These are phyloP conservation scores for Zygoascus meyerae DNA, from an alignment of 1,139 yeast species.

Conservation along the genomic window DNA sequence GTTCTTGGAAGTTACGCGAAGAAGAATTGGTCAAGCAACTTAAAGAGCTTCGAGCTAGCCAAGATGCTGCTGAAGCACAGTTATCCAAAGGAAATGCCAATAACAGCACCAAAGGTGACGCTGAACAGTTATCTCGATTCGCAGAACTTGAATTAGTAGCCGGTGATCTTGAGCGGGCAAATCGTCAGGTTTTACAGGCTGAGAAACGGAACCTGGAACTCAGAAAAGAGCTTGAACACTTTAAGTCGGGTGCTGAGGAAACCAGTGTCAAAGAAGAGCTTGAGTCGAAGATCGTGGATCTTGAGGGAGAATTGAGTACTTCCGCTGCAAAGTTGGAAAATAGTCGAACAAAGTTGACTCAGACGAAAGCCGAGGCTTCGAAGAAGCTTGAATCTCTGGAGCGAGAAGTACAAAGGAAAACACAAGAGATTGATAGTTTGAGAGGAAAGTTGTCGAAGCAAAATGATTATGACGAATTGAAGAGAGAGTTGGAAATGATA, in stretches of 20 bases:
- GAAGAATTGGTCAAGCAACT: conserved; percentile 41
- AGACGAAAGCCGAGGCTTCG: conserved; percentile 26
- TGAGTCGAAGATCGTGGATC: conserved; percentile 25
- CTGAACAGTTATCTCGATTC: conserved; percentile 28
- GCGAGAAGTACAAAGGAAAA: conserved; percentile 46
- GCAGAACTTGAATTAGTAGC: conserved; percentile 60
- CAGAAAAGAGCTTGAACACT: conserved; percentile 54
- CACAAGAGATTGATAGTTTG: conserved; percentile 47
- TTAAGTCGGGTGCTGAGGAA: conserved; percentile 43
- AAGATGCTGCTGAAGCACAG: conserved; percentile 30
- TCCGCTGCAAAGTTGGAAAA: conserved; percentile 56
- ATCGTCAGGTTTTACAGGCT: conserved; percentile 60
- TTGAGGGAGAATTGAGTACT: conserved; percentile 50
- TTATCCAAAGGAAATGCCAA: conserved; percentile 18
- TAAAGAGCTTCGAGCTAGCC: conserved; percentile 30
- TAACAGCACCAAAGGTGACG: conserved; percentile 19
- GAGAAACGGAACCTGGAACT: conserved; percentile 75
- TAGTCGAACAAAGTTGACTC: conserved; percentile 21
- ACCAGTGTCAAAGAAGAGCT: conserved; percentile 43
- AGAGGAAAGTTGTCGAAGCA: conserved; percentile 58
- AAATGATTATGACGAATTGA: conserved; percentile 77
- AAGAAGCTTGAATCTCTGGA: conserved; percentile 37
- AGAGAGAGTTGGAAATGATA: conserved; percentile 64
- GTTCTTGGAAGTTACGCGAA: conserved; percentile 39
- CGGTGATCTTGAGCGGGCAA: conserved; percentile 70